These are phyloP conservation scores for Ceratonia siliqua DNA, from an alignment of 306 rosid species.

Conservation along the genomic window DNA sequence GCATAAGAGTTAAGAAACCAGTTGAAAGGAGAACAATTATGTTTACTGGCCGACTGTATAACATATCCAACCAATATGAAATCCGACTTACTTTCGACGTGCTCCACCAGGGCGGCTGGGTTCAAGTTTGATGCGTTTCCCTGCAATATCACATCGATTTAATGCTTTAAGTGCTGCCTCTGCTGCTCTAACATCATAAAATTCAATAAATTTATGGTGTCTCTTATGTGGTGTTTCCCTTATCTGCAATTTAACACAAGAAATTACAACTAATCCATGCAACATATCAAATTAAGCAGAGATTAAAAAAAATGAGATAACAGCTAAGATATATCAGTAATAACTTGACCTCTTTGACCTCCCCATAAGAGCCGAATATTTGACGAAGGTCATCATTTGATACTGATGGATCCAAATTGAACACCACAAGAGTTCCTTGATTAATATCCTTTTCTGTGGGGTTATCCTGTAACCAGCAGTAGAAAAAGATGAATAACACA, in stretches of 20 bases:
- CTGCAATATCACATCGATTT: slow-evolving; percentile 94
- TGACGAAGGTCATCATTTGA: slow-evolving; percentile 90
- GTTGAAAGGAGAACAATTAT: not conserved
- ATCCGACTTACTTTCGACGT: slow-evolving; percentile 75
- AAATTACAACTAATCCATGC: slow-evolving; percentile 20
- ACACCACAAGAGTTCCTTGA: slow-evolving; percentile 97
- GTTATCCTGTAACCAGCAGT: slow-evolving; percentile 67
- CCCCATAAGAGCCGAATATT: slow-evolving; percentile 92
- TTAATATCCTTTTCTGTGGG: slow-evolving; percentile 93
- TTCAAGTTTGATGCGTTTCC: slow-evolving; percentile 94
- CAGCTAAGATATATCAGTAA: not conserved
- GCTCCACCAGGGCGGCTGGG: slow-evolving; percentile 99
- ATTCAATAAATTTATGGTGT: slow-evolving; percentile 92
- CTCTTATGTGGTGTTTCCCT: slow-evolving; percentile 97
- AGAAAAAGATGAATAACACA: slow-evolving; percentile 28
- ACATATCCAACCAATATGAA: slow-evolving; percentile 9
- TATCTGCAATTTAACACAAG: slow-evolving; percentile 57
- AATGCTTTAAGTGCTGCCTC: slow-evolving; percentile 89
- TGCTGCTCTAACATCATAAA: slow-evolving; percentile 88
- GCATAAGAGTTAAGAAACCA: slow-evolving; percentile 5
- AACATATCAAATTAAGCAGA: slow-evolving; percentile 20
- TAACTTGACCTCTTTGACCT: slow-evolving; percentile 79
- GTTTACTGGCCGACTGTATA: not conserved
- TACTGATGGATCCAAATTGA: slow-evolving; percentile 91
- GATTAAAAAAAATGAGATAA: not conserved